A percentile compares a stretch with the other conserved stretches of the same genome.
These are phyloP conservation scores for Fusarium liriodendri DNA, from an alignment of 2,329 filamentous ascomycete species.

Conservation along the genomic window DNA sequence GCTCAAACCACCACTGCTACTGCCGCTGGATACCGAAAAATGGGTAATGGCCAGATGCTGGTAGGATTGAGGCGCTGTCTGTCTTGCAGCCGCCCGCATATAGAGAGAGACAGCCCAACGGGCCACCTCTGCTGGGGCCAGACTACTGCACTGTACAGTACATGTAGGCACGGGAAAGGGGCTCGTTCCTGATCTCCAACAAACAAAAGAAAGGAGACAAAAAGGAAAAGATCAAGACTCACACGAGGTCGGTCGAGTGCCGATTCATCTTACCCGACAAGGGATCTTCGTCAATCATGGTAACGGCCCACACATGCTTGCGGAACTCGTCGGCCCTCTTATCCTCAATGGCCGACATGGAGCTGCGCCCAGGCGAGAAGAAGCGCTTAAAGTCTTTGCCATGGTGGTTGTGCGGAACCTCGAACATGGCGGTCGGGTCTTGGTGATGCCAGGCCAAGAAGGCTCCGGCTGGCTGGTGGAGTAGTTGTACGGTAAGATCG, in stretches of 20 bases:
- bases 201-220: background rate
- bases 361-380: slow-evolving; percentile 43
- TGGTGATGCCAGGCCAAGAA: background rate
- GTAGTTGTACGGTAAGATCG: slow-evolving; percentile 14
- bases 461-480: slow-evolving; percentile 11
- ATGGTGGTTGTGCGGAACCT: slow-evolving; percentile 42
- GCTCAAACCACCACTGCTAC: slow-evolving; percentile 2
- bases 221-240: slow-evolving; percentile 21
- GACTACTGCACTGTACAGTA: background rate
- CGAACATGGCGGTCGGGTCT: slow-evolving; percentile 37
- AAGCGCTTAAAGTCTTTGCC: slow-evolving; percentile 42
- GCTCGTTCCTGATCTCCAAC: slow-evolving; percentile 1
- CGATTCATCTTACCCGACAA: slow-evolving; percentile 26
- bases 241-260: slow-evolving; percentile 38
- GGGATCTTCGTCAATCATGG: slow-evolving; percentile 44
- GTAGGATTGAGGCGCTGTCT: background rate
- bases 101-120: background rate
- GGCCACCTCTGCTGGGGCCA: background rate
- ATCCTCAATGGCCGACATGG: slow-evolving; percentile 43
- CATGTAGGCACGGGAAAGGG: slow-evolving; percentile 5
- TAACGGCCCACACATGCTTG: slow-evolving; percentile 42
- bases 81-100: slow-evolving; percentile 1
- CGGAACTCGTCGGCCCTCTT: slow-evolving; percentile 43
- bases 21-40: slow-evolving; percentile 5
- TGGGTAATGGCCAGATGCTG: slow-evolving; percentile 6